Conservation (phyloP, 31 red algal genomes). For the Asparagopsis taxiformis region DNA sequence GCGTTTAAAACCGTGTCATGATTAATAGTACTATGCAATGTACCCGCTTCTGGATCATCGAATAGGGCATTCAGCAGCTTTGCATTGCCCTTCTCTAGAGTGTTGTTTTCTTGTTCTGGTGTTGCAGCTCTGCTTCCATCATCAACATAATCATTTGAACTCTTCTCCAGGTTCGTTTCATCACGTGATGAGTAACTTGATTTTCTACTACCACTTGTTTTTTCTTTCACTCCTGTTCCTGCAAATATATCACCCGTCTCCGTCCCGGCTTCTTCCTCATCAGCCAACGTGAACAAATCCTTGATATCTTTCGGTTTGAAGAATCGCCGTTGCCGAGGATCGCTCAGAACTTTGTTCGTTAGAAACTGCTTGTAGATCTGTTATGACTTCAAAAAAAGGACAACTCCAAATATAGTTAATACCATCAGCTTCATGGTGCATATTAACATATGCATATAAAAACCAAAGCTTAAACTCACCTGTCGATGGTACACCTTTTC, state of each 20-base stretch:
- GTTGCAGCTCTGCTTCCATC: not conserved
- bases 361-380: constrained; percentile 98
- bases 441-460: not conserved
- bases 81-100: constrained; percentile 48
- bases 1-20: constrained; percentile 87
- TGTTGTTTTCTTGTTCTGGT: constrained; percentile 4
- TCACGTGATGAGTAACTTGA: too few species aligned
- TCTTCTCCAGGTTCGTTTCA: constrained; percentile 13
- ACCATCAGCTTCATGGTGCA: not conserved
- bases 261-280: constrained; percentile 85
- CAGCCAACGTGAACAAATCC: constrained; percentile 87
- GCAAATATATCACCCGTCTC: constrained; percentile 97
- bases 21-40: constrained; percentile 87
- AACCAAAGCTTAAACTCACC: constrained; percentile 18
- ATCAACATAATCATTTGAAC: not conserved
- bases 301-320: constrained; percentile 94
- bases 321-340: constrained; percentile 92
- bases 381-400: not conserved
- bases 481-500: constrained; percentile 99
- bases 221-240: constrained; percentile 75
- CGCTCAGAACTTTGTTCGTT: constrained; percentile 92
- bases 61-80: constrained; percentile 75
- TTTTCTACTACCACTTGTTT: too few species aligned
- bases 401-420: not conserved
- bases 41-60: constrained; percentile 30